Conservation (phyloP, 139 green algal species). For the Picochlorum sp. region DNA sequence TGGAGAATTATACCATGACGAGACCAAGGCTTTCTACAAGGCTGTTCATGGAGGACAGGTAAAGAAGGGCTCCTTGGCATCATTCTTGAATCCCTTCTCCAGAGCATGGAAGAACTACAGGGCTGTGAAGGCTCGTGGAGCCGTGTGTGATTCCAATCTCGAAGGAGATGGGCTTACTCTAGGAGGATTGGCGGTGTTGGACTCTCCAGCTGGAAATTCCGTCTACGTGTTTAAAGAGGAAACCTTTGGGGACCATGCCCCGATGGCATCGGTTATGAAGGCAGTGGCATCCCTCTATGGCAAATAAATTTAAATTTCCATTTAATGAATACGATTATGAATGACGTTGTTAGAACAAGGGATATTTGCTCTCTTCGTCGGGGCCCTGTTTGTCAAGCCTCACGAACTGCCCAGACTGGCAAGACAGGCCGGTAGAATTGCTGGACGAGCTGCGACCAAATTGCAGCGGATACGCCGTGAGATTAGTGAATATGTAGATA, state of each 20-base stretch:
- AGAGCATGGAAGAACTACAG: conserved; percentile 17
- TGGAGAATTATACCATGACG: conserved; percentile 26
- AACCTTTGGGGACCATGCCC: conserved; percentile 38
- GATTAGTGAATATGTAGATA: no score
- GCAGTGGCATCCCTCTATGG: no score
- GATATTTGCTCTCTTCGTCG: no score
- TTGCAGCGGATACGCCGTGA: no score
- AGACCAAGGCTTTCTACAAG: conserved; percentile 26
- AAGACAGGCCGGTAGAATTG: no score
- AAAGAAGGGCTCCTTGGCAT: conserved; percentile 5
- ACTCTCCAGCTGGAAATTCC: conserved; percentile 14
- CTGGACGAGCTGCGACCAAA: no score
- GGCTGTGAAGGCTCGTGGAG: conserved; percentile 12
- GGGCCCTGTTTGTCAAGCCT: no score
- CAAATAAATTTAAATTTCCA: no score
- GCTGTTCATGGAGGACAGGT: conserved; percentile 24
- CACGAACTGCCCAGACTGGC: no score
- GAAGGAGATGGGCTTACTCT: conserved; percentile 26
- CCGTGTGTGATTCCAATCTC: conserved; percentile 25
- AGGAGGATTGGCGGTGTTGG: conserved; percentile 27
- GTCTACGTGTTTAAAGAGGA: conserved; percentile 22
- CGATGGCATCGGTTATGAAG: conserved; percentile 11
- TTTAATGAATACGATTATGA: no score
- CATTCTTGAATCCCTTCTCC: conserved; percentile 27
- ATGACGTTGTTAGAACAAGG: no score